Percentiles rank a stretch among this genome's conserved stretches.
These are phyloP conservation scores for Rhodotorula kratochvilovae DNA, from an alignment of 768 basidiomycete genomes.

Conservation along the genomic window DNA sequence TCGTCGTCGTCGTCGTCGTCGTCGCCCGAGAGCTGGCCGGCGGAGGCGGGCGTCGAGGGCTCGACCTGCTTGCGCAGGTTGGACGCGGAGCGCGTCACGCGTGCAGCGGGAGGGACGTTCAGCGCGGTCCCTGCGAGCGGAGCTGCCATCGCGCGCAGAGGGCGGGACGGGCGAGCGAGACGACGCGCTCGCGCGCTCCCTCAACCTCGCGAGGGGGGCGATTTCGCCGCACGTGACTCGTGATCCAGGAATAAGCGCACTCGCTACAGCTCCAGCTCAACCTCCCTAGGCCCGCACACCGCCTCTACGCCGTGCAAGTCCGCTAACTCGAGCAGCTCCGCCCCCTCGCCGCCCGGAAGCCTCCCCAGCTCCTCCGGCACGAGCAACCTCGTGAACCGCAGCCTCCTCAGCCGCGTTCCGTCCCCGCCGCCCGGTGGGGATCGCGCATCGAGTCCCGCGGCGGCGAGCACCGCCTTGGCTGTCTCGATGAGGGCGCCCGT, in stretches of 20 bases:
- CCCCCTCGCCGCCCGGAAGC: neutral
- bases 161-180: neutral
- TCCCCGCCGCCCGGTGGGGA: neutral
- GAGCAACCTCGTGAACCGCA: neutral
- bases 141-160: neutral
- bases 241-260: neutral
- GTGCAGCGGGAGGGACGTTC: neutral
- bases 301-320: neutral
- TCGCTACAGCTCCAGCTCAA: neutral
- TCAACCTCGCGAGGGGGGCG: neutral
- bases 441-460: neutral
- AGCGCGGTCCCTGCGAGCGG: neutral
- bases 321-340: neutral
- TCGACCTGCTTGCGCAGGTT: slow-evolving; percentile 15
- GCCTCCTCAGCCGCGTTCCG: neutral
- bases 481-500: neutral
- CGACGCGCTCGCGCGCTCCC: neutral
- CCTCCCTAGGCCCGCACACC: neutral
- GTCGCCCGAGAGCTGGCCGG: neutral
- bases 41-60: neutral
- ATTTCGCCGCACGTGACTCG: neutral
- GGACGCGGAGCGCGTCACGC: slow-evolving; percentile 21
- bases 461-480: neutral
- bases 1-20: slow-evolving; percentile 2
- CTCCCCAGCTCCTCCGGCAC: slow-evolving; percentile 4